phyloP scores from a whole-genome alignment of 2,329 filamentous ascomycete species.

The Tolypocladium inflatum region DNA sequence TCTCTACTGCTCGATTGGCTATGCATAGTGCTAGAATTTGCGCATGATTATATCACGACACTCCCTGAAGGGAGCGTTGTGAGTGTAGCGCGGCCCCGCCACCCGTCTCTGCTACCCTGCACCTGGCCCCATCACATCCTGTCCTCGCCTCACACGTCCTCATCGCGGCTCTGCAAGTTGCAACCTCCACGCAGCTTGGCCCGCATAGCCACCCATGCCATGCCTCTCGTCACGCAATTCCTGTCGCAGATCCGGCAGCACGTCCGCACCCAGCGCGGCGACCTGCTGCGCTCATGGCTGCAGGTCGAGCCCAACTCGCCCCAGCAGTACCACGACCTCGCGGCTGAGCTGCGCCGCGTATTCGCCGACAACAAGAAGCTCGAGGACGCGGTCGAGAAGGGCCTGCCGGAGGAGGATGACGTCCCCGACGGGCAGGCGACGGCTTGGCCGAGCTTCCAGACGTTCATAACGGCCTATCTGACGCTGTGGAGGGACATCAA shows the following conservation, averaged over 20 bases:
- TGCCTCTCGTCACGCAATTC: constrained; percentile 60
- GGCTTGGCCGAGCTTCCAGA: constrained; percentile 66
- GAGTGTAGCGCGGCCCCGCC: background rate
- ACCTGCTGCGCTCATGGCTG: constrained; percentile 58
- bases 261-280: constrained; percentile 54
- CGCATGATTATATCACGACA: too few species aligned
- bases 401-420: constrained; percentile 50
- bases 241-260: constrained; percentile 48
- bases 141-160: constrained; percentile 1
- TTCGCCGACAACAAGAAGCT: constrained; percentile 44
- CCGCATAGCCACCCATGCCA: constrained; percentile 20
- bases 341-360: constrained; percentile 51
- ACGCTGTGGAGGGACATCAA: constrained; percentile 74
- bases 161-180: background rate
- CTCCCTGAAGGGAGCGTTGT: background rate
- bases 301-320: constrained; percentile 64
- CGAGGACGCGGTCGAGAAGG: constrained; percentile 52
- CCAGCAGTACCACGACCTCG: constrained; percentile 58
- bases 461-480: constrained; percentile 75
- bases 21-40: too few species aligned
- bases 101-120: background rate
- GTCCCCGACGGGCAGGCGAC: constrained; percentile 54
- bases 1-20: too few species aligned
- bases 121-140: constrained; percentile 1
- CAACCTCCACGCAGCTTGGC: background rate